phyloP scores from a whole-genome alignment of 345 rosid species.

The Salix koriyanagi region DNA sequence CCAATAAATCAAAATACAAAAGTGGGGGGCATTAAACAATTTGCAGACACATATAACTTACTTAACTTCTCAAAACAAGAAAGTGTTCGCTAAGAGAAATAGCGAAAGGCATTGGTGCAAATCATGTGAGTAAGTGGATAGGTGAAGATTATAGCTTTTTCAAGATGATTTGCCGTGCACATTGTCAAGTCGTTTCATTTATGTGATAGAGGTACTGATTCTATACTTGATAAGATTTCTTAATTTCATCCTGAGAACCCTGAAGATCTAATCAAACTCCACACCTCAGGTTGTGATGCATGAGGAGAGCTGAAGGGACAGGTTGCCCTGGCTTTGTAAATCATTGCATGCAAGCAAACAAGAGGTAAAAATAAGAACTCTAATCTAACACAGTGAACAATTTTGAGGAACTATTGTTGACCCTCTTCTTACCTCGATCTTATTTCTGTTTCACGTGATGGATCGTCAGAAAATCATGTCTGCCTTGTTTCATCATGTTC shows the following conservation, averaged over 20 bases:
- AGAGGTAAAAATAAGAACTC: neutral
- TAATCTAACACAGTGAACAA: neutral
- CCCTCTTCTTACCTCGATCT: constrained; percentile 4
- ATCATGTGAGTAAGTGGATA: neutral
- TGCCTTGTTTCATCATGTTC: neutral
- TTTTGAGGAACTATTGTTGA: neutral
- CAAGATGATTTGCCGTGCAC: neutral
- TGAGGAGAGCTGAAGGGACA: neutral
- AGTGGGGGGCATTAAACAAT: neutral
- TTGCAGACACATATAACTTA: neutral
- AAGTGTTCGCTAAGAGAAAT: neutral
- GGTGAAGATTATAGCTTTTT: neutral
- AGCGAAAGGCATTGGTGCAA: neutral
- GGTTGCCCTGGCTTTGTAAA: neutral
- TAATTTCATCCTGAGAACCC: neutral
- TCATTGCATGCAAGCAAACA: neutral
- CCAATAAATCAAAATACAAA: neutral
- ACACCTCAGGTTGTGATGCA: neutral
- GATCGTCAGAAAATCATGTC: neutral
- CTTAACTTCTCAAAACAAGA: neutral
- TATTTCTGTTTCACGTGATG: neutral
- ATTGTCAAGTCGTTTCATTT: neutral
- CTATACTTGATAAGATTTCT: neutral
- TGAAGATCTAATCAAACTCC: neutral
- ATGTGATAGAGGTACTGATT: neutral